phyloP scores from a whole-genome alignment of 495 filamentous ascomycete genomes.

The Xylaria acuta region DNA sequence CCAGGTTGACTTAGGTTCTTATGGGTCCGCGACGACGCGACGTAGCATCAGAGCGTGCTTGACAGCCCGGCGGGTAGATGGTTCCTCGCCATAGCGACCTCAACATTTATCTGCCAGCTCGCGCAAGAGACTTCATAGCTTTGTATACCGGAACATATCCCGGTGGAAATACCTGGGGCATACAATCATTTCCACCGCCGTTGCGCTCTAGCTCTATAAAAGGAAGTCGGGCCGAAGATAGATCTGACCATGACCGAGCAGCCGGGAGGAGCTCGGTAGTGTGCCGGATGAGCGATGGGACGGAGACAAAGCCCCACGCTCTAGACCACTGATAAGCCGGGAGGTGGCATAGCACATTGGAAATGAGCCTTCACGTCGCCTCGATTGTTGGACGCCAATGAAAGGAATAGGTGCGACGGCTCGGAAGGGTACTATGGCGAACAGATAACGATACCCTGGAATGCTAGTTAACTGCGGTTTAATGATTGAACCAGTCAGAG shows the following conservation, averaged over 20 bases:
- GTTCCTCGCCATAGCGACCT: not conserved
- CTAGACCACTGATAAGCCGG: conserved; percentile 13
- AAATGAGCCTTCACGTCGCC: not conserved
- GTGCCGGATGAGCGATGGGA: conserved; percentile 16
- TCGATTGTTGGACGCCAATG: not conserved
- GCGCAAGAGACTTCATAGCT: not conserved
- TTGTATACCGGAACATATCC: not conserved
- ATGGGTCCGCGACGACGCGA: not conserved
- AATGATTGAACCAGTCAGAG: not conserved
- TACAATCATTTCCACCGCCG: not conserved
- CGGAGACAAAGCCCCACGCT: not conserved
- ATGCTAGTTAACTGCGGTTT: not conserved
- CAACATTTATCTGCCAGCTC: not conserved
- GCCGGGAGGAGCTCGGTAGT: conserved; percentile 21
- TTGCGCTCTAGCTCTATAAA: conserved; percentile 2
- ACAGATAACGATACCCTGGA: not conserved
- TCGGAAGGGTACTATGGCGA: not conserved
- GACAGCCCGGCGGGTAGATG: not conserved
- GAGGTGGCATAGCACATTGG: not conserved
- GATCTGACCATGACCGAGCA: conserved; percentile 19
- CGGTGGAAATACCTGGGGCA: not conserved
- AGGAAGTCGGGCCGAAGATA: conserved; percentile 16
- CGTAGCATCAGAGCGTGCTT: conserved; percentile 1
- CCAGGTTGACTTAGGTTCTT: not conserved
- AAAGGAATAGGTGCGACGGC: not conserved